Evolutionary conservation across 495 filamentous ascomycete genomes (phyloP).

Genomic region (Pyronema domesticum): DNA sequence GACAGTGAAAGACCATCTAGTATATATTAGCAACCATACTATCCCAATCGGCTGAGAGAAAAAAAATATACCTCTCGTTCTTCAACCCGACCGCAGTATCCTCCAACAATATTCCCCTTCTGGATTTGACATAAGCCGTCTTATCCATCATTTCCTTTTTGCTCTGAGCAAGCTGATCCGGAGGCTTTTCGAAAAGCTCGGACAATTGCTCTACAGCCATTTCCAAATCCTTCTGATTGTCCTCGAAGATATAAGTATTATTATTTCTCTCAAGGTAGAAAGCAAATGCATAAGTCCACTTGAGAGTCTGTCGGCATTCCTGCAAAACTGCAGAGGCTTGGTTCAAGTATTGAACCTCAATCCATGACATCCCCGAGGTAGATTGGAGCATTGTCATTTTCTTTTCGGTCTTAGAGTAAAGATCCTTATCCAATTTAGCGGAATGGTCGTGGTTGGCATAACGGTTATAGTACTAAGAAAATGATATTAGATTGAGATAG

Average conservation of each 20-base stretch:
- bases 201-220: conserved; percentile 88
- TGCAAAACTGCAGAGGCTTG: conserved; percentile 85
- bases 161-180: conserved; percentile 57
- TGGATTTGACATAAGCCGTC: conserved; percentile 86
- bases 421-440: conserved; percentile 88
- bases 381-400: conserved; percentile 95
- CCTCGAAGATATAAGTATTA: conserved; percentile 90
- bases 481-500: not conserved
- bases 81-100: conserved; percentile 85
- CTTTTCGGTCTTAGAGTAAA: conserved; percentile 90
- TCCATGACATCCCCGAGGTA: conserved; percentile 91
- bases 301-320: conserved; percentile 87
- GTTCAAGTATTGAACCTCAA: conserved; percentile 92
- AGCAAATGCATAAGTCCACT: conserved; percentile 98
- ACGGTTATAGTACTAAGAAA: conserved; percentile 74
- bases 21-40: conserved; percentile 5
- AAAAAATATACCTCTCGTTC: conserved; percentile 43
- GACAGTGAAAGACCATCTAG: conserved; percentile 24
- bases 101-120: conserved; percentile 70
- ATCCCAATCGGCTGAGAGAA: not conserved
- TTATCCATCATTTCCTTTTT: conserved; percentile 98
- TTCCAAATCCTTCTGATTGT: conserved; percentile 95
- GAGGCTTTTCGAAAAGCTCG: conserved; percentile 95
- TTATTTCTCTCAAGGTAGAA: conserved; percentile 94
- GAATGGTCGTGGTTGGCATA: conserved; percentile 98